Evolutionary conservation across 2,329 filamentous ascomycete species (phyloP), one percentile per base, ranked within the genome.

Genomic region (Fusarium sulawesiense): DNA sequence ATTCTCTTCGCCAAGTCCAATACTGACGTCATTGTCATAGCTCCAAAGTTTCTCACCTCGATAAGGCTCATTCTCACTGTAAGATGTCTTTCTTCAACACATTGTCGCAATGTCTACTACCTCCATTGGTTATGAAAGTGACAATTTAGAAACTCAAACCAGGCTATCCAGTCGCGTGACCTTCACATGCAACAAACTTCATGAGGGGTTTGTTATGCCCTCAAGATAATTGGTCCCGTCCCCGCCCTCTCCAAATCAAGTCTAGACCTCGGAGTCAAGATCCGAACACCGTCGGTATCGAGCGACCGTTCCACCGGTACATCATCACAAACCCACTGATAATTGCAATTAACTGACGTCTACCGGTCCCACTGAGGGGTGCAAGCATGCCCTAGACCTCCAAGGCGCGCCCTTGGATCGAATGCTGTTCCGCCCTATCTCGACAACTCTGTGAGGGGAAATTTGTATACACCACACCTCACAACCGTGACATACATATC

Each of bases 201-300:
- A 13, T 47, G 45, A 27, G 45, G n/a, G 13, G 13, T 13, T 51
- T 41, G 41, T 25, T 29, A 53, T 53, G 18, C 4, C 13, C 10
- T 13, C 13, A 9, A 10, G 11, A 4, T 18, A 8, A 53, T 25
- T 41, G 34, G 37, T 27, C 32, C 34, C 12, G 21, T 25, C 34
- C 9, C 32, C 23, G 32, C 23, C 23, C 5, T 18, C 16, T 14
- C 34, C 32, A 11, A 27, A 41, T 42, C 3, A 9, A 53, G 34
- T 2, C 10, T 41, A 53, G 49, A 40, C n/a, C 13, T 53, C 49
- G 49, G 49, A 18, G 49, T 25, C 23, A 27, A 16, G 14, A n/a
- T 23, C 49, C 49, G 49, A 42, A 53, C 21, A 53, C 49, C 49
- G 49, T 53, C 49, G 49, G 49, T 42, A 7, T 29, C 25, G 5